Conservation (phyloP, 352 stramenopile genomes). For the Globisporangium iwayamae region DNA sequence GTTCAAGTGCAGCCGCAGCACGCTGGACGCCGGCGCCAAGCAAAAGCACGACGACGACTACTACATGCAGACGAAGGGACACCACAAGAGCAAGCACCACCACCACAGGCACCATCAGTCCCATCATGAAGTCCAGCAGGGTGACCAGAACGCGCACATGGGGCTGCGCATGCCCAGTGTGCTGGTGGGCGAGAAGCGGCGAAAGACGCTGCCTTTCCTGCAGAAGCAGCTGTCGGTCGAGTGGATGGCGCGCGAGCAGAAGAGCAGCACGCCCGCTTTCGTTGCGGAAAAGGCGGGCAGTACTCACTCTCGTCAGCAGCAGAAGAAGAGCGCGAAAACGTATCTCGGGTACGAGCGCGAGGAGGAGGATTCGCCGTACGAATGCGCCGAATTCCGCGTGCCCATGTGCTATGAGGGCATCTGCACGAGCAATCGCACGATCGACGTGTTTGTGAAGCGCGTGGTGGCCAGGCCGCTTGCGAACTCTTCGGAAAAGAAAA, state of each 20-base stretch:
- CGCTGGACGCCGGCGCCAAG: constrained; percentile 10
- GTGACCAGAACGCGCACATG: neutral
- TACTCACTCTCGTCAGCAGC: neutral
- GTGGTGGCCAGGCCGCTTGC: constrained; percentile 23
- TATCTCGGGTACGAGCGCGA: neutral
- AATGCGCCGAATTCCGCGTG: constrained; percentile 30
- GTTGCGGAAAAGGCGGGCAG: neutral
- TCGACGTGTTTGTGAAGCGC: constrained; percentile 51
- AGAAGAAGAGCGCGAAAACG: neutral
- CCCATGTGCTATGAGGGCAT: constrained; percentile 30
- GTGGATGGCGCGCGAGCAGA: constrained; percentile 10
- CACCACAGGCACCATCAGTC: constrained; percentile 6
- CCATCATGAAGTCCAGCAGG: neutral
- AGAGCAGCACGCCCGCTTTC: neutral
- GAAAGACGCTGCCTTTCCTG: constrained; percentile 20
- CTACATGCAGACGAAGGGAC: constrained; percentile 22
- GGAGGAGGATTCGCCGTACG: constrained; percentile 14
- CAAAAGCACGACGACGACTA: constrained; percentile 17
- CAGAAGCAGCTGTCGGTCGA: constrained; percentile 22
- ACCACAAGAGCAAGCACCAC: constrained; percentile 12
- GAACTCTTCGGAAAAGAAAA: constrained; percentile 17
- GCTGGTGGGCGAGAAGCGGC: constrained; percentile 14
- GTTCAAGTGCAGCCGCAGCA: constrained; percentile 31
- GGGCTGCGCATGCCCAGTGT: constrained; percentile 8
- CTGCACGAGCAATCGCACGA: constrained; percentile 22